Evolutionary conservation across 768 basidiomycete species (phyloP).

Genomic region (Kwoniella mangroviensis): DNA sequence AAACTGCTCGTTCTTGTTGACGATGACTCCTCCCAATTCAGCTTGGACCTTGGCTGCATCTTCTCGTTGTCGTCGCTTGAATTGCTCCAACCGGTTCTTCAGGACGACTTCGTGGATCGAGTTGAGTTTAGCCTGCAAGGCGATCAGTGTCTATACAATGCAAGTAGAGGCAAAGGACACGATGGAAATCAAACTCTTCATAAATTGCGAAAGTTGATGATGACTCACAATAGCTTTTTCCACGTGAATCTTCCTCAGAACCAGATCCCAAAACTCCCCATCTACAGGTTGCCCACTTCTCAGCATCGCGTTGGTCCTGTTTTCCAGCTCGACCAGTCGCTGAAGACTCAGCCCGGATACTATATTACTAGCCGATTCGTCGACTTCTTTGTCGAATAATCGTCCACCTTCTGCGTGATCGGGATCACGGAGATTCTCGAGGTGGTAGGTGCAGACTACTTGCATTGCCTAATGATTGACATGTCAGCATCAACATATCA

Average conservation of each 20-base stretch:
- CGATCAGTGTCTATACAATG: background rate
- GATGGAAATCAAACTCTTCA: background rate
- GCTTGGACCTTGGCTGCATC: conserved; percentile 93
- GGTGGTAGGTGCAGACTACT: conserved; percentile 88
- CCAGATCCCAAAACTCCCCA: conserved; percentile 94
- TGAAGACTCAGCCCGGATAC: conserved; percentile 85
- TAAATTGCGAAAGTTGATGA: no score
- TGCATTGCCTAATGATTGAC: conserved; percentile 99
- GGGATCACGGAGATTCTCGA: conserved; percentile 70
- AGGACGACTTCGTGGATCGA: conserved; percentile 94
- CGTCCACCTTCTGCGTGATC: conserved; percentile 52
- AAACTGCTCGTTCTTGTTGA: conserved; percentile 66
- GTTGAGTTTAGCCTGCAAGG: conserved; percentile 81
- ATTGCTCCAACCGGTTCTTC: conserved; percentile 90
- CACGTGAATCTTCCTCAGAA: conserved; percentile 88
- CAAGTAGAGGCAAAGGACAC: no score
- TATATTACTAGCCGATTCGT: conserved; percentile 78
- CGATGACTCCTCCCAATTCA: conserved; percentile 65
- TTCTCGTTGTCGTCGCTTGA: conserved; percentile 92
- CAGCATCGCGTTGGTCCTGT: conserved; percentile 84
- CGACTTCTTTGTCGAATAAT: conserved; percentile 67
- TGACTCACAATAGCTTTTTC: conserved; percentile 88
- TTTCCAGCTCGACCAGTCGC: conserved; percentile 79
- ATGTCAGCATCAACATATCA: no score
- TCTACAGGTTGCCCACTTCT: conserved; percentile 92